Percentiles rank a stretch among this genome's conserved stretches.
Conservation (phyloP, 768 basidiomycete species). For the Naganishia vaughanmartiniae region DNA sequence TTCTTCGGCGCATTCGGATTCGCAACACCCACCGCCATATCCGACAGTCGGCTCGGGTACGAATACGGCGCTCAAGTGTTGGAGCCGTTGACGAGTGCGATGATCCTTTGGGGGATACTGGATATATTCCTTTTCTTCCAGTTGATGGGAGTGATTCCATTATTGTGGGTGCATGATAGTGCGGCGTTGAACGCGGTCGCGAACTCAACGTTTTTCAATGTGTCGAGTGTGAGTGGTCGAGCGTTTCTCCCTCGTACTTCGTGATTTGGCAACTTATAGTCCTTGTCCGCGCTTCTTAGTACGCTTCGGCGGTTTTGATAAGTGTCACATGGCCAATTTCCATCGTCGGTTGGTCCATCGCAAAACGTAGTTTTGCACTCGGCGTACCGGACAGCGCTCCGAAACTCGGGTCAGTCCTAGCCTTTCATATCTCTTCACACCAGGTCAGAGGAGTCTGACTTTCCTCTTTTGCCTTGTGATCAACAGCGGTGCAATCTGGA, state of each 20-base stretch:
- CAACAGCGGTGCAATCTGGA: constrained; percentile 42
- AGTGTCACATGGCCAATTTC: constrained; percentile 42
- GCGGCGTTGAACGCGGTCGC: constrained; percentile 45
- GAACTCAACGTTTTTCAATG: constrained; percentile 46
- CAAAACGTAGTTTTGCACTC: constrained; percentile 41
- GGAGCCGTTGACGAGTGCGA: constrained; percentile 43
- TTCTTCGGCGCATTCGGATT: constrained; percentile 48
- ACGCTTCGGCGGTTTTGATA: constrained; percentile 38
- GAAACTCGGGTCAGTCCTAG: constrained; percentile 43
- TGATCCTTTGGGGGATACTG: constrained; percentile 51
- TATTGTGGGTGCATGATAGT: constrained; percentile 50
- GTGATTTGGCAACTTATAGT: not conserved
- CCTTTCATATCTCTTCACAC: not conserved
- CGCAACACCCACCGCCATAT: constrained; percentile 41
- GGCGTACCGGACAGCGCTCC: constrained; percentile 31
- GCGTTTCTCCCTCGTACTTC: not conserved
- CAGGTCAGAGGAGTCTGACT: not conserved
- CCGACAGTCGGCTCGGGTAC: constrained; percentile 43
- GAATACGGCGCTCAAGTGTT: constrained; percentile 48
- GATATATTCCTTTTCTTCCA: constrained; percentile 48
- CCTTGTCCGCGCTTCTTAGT: constrained; percentile 26
- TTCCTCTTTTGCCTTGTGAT: not conserved
- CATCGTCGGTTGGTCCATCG: constrained; percentile 50
- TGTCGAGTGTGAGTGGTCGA: constrained; percentile 37
- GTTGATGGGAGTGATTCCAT: constrained; percentile 46